These are phyloP conservation scores for Ogataea kodamae DNA, from an alignment of 805 yeast genomes.

Conservation along the genomic window DNA sequence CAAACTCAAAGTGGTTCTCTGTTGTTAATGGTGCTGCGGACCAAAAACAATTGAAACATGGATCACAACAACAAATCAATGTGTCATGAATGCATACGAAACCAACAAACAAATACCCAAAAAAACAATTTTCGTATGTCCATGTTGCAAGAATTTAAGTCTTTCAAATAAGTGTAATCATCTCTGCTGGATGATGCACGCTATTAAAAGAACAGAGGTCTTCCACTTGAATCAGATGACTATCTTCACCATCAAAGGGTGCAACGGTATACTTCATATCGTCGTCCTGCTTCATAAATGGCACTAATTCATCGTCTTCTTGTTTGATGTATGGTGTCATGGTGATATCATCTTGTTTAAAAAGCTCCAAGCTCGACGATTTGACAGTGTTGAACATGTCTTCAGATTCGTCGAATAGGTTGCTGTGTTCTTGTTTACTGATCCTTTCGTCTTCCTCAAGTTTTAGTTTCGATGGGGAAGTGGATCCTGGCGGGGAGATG, in stretches of 20 bases:
- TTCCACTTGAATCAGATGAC: conserved; percentile 24
- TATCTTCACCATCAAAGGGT: conserved; percentile 13
- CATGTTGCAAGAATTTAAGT: conserved; percentile 4
- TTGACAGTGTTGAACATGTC: conserved; percentile 19
- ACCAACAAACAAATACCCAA: conserved; percentile 24
- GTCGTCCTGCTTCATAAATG: conserved; percentile 12
- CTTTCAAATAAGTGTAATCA: conserved; percentile 23
- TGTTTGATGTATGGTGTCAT: conserved; percentile 16
- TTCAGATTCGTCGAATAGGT: conserved; percentile 27
- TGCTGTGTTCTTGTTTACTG: conserved; percentile 27
- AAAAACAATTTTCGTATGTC: conserved; percentile 10
- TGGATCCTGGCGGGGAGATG: conserved; percentile 31
- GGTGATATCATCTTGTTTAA: conserved; percentile 24
- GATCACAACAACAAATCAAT: conserved; percentile 5
- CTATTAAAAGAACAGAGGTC: conserved; percentile 35
- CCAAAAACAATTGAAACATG: conserved; percentile 20
- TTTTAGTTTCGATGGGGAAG: conserved; percentile 30
- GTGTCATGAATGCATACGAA: conserved; percentile 3
- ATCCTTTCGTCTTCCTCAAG: conserved; percentile 27
- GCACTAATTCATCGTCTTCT: conserved; percentile 14
- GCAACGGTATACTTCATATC: conserved; percentile 17
- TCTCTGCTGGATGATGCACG: conserved; percentile 42
- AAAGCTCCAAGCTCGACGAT: conserved; percentile 26
- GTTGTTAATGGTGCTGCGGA: conserved; percentile 40
- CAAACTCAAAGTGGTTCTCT: conserved; percentile 33